Conservation (phyloP, 2,329 filamentous ascomycete genomes). For the Colletotrichum coccodes region DNA sequence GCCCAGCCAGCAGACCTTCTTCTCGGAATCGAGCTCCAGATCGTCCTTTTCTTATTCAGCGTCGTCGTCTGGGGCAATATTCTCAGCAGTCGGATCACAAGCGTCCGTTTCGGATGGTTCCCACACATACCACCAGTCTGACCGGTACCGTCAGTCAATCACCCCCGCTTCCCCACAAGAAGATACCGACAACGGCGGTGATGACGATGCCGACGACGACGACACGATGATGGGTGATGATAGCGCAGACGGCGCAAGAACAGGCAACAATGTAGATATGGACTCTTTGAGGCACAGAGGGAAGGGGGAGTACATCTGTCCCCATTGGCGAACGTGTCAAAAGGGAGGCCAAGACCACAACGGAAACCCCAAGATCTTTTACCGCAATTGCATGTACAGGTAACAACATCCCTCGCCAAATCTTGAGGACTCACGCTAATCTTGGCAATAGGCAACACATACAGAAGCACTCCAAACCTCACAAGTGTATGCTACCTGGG, state of each 20-base stretch:
- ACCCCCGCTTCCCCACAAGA: conserved; percentile 3
- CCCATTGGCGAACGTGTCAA: conserved; percentile 46
- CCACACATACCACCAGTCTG: background rate
- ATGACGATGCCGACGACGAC: background rate
- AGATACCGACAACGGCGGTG: background rate
- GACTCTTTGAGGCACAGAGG: conserved; percentile 50
- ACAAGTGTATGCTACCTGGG: conserved; percentile 49
- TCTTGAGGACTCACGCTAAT: conserved; percentile 8
- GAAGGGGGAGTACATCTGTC: conserved; percentile 50
- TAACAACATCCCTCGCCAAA: conserved; percentile 35
- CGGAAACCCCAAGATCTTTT: conserved; percentile 50
- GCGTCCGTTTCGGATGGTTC: conserved; percentile 12
- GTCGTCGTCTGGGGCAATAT: conserved; percentile 4
- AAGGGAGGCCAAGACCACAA: conserved; percentile 53
- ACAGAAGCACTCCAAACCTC: conserved; percentile 55
- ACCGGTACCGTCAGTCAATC: conserved; percentile 3
- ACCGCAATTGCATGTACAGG: conserved; percentile 52
- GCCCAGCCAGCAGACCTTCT: background rate
- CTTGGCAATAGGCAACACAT: conserved; percentile 48
- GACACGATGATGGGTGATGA: background rate
- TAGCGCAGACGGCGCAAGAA: background rate
- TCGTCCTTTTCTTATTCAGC: conserved; percentile 29
- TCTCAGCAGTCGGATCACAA: conserved; percentile 13
- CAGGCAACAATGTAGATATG: conserved; percentile 47
- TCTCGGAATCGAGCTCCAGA: conserved; percentile 25